phyloP scores from a whole-genome alignment of 176 grass and related monocot species.

The Chrysopogon serrulatus region DNA sequence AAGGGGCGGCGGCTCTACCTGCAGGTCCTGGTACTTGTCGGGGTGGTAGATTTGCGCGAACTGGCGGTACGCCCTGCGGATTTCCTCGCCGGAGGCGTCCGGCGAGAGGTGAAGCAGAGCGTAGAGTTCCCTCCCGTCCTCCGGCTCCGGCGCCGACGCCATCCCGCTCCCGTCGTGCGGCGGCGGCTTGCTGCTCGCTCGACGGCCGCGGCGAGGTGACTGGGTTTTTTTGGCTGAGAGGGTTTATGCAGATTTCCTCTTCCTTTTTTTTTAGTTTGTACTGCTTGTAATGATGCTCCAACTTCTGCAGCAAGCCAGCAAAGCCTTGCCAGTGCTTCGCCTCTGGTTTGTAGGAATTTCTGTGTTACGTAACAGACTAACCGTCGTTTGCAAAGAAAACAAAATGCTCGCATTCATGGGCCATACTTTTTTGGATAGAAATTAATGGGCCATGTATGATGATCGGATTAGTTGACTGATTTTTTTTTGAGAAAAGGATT shows the following conservation, averaged over 20 bases:
- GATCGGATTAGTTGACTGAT: too few relatives aligned
- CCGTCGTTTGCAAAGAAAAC: neutral
- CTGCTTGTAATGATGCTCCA: neutral
- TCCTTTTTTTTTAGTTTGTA: neutral
- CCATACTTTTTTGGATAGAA: too few relatives aligned
- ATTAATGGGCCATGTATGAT: too few relatives aligned
- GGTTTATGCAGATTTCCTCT: conserved; percentile 24
- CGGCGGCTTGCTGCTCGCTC: conserved; percentile 1
- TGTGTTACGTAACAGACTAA: too few relatives aligned
- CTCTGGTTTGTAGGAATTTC: too few relatives aligned
- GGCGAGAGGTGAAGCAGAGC: conserved; percentile 84
- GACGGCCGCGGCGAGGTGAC: neutral
- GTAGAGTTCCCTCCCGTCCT: conserved; percentile 66
- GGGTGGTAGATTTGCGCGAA: conserved; percentile 95
- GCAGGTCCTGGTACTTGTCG: conserved; percentile 73
- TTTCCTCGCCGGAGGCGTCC: conserved; percentile 71
- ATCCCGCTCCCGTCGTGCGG: conserved; percentile 12
- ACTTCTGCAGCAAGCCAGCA: conserved; percentile 20
- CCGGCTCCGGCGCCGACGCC: conserved; percentile 37
- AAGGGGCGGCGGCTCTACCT: conserved; percentile 28
- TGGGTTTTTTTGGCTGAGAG: neutral
- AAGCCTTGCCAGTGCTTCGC: too few relatives aligned
- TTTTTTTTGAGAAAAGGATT: too few relatives aligned
- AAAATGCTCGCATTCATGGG: neutral
- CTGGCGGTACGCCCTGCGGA: conserved; percentile 88